Evolutionary conservation across 345 rosid genomes (phyloP).

Genomic region (Sisymbrium altissimum): DNA sequence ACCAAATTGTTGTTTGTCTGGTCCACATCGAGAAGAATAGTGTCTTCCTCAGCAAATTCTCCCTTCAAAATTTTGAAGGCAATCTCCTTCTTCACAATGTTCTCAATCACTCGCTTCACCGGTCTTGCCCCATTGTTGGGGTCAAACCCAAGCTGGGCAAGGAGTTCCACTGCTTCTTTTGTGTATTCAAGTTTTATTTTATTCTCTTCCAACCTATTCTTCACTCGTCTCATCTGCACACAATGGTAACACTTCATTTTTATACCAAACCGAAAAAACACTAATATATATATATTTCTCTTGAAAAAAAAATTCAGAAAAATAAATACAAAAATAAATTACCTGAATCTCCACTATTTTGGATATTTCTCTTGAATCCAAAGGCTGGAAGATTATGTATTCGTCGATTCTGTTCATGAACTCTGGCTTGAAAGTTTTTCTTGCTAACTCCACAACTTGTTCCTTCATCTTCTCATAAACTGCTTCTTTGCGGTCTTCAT

Average conservation of each 20-base stretch:
- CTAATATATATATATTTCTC: no score
- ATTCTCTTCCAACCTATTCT: slow-evolving; percentile 67
- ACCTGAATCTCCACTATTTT: slow-evolving; percentile 89
- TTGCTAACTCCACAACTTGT: slow-evolving; percentile 83
- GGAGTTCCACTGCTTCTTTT: slow-evolving; percentile 55
- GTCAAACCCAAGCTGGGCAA: slow-evolving; percentile 73
- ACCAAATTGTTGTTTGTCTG: slow-evolving; percentile 44
- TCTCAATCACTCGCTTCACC: slow-evolving; percentile 86
- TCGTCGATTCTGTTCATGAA: slow-evolving; percentile 95
- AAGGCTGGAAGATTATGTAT: slow-evolving; percentile 89
- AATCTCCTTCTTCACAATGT: slow-evolving; percentile 78
- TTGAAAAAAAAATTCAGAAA: no score
- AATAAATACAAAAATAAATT: background rate
- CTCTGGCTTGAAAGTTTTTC: slow-evolving; percentile 84
- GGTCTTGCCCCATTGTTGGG: slow-evolving; percentile 91
- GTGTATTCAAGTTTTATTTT: slow-evolving; percentile 73
- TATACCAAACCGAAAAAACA: background rate
- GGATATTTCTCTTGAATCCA: slow-evolving; percentile 66
- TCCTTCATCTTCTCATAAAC: slow-evolving; percentile 75
- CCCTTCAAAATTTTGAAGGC: slow-evolving; percentile 76
- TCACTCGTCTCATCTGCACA: slow-evolving; percentile 63
- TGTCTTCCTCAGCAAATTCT: slow-evolving; percentile 73
- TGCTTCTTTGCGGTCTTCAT: slow-evolving; percentile 63
- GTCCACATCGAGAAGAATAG: slow-evolving; percentile 39
- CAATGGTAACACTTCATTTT: background rate